phyloP scores from a whole-genome alignment of 106 monocot species.

The Phalaenopsis aphrodite region DNA sequence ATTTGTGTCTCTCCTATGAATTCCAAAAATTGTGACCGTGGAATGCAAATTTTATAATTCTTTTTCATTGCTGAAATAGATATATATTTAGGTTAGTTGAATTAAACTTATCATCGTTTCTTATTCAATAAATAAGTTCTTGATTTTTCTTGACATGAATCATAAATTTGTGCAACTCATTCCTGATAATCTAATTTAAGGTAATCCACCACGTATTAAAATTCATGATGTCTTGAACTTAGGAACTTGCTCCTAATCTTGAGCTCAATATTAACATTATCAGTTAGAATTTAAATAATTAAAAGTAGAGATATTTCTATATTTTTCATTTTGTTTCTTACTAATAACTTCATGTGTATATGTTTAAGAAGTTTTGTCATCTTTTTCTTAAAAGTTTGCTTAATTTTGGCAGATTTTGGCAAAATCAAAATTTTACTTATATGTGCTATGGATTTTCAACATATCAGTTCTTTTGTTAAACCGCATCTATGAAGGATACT shows the following conservation, averaged over 20 bases:
- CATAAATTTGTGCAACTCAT: neutral
- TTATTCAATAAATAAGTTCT: neutral
- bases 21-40: no score
- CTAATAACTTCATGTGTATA: neutral
- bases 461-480: conserved; percentile 61
- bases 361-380: neutral
- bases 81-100: neutral
- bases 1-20: no score
- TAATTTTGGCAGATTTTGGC: conserved; percentile 47
- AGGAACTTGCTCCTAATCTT: neutral
- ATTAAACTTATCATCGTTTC: neutral
- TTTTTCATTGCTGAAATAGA: neutral
- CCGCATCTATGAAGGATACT: conserved; percentile 88
- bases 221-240: neutral
- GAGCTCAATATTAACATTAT: neutral
- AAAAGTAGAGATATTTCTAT: neutral
- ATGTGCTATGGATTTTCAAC: conserved; percentile 78
- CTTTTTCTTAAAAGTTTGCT: neutral
- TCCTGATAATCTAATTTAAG: neutral
- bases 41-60: neutral
- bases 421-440: conserved; percentile 46
- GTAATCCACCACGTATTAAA: neutral
- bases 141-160: neutral
- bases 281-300: neutral
- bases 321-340: neutral